These are phyloP conservation scores for Dothistroma pini DNA, from an alignment of 2,329 filamentous ascomycete species.

Conservation along the genomic window DNA sequence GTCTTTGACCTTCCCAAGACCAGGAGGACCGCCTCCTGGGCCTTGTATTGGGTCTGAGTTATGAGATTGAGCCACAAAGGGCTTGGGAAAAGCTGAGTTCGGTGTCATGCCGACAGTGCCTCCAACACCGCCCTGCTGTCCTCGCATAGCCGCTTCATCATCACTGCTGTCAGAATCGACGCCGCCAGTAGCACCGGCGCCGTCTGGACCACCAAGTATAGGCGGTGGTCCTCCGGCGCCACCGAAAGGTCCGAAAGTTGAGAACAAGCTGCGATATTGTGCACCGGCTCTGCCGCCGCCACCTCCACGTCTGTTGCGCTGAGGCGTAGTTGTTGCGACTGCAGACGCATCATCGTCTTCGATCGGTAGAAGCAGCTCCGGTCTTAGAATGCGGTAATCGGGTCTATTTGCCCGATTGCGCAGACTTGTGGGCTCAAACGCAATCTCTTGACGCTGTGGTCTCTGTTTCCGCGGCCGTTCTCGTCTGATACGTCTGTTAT, in stretches of 20 bases:
- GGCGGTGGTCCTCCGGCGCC: conserved; percentile 71
- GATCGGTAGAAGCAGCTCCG: conserved; percentile 65
- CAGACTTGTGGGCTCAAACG: conserved; percentile 45
- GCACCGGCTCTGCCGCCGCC: conserved; percentile 49
- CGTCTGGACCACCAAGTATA: conserved; percentile 70
- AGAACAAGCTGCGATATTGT: conserved; percentile 75
- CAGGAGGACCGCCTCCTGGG: conserved; percentile 62
- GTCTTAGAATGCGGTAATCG: conserved; percentile 81
- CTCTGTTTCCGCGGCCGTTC: conserved; percentile 28
- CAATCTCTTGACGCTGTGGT: conserved; percentile 26
- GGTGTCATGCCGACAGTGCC: conserved; percentile 65
- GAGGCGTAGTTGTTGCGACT: conserved; percentile 58
- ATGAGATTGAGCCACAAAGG: conserved; percentile 55
- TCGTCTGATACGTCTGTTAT: conserved; percentile 43
- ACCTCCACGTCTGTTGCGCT: conserved; percentile 58
- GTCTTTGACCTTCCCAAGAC: conserved; percentile 88
- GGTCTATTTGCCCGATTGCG: conserved; percentile 66
- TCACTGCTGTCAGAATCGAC: conserved; percentile 96
- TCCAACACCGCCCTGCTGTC: conserved; percentile 47
- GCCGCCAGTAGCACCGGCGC: conserved; percentile 68
- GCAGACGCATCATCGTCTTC: conserved; percentile 68
- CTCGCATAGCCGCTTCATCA: conserved; percentile 66
- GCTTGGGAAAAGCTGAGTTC: conserved; percentile 49
- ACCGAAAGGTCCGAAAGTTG: conserved; percentile 89
- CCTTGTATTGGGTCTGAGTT: conserved; percentile 55